Conservation (phyloP, 495 filamentous ascomycete genomes). For the Cercophora sp. region DNA sequence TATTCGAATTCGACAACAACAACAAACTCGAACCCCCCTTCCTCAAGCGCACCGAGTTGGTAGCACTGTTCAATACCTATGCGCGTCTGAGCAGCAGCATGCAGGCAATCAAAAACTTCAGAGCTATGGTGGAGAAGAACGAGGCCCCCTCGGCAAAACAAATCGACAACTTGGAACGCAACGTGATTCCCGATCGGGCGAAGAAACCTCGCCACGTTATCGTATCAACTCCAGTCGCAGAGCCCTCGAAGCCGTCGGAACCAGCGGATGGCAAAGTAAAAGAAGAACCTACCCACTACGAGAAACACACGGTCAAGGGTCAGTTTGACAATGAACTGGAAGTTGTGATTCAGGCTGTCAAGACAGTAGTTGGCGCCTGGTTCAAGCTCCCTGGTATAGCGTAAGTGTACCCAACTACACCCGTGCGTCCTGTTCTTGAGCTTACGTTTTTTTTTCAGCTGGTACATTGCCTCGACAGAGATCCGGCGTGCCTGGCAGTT, state of each 20-base stretch:
- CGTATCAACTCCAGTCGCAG: slow-evolving; percentile 24
- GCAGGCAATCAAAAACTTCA: slow-evolving; percentile 68
- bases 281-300: slow-evolving; percentile 26
- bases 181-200: slow-evolving; percentile 35
- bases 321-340: slow-evolving; percentile 60
- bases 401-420: slow-evolving; percentile 52
- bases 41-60: slow-evolving; percentile 83
- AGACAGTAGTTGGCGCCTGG: slow-evolving; percentile 70
- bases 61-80: slow-evolving; percentile 91
- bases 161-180: slow-evolving; percentile 31
- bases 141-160: slow-evolving; percentile 36
- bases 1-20: slow-evolving; percentile 89
- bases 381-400: slow-evolving; percentile 58
- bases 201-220: slow-evolving; percentile 43
- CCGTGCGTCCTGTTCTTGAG: not conserved
- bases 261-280: slow-evolving; percentile 24
- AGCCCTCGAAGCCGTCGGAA: slow-evolving; percentile 3
- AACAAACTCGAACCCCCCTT: slow-evolving; percentile 65
- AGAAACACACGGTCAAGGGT: slow-evolving; percentile 46
- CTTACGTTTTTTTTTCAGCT: no score
- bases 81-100: slow-evolving; percentile 78
- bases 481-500: slow-evolving; percentile 62
- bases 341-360: slow-evolving; percentile 55
- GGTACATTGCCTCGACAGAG: slow-evolving; percentile 58
- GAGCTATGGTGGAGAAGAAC: slow-evolving; percentile 59